Evolutionary conservation across 768 basidiomycete species (phyloP).

Genomic region (Baorangia bicolor): DNA sequence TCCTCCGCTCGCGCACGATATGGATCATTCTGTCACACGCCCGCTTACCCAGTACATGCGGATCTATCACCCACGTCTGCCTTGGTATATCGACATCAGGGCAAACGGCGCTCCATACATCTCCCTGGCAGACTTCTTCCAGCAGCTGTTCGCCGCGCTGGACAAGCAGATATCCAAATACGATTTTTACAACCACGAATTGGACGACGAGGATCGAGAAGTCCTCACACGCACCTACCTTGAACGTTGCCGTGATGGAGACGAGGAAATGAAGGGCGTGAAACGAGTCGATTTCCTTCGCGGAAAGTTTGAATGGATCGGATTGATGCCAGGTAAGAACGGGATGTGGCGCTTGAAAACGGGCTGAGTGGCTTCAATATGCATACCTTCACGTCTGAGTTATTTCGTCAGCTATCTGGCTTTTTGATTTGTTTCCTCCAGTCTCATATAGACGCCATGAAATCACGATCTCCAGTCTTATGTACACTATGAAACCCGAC

Average conservation of each 20-base stretch:
- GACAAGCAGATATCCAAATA: slow-evolving; percentile 43
- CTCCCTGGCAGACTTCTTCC: slow-evolving; percentile 55
- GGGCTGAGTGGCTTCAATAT: slow-evolving; percentile 19
- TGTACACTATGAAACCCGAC: slow-evolving; percentile 8
- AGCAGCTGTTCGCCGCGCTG: slow-evolving; percentile 44
- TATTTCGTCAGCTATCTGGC: background rate
- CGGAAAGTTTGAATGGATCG: slow-evolving; percentile 49
- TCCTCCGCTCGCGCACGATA: slow-evolving; percentile 45
- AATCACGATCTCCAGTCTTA: background rate
- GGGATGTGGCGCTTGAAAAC: slow-evolving; percentile 71
- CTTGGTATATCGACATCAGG: slow-evolving; percentile 67
- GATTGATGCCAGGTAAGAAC: slow-evolving; percentile 50
- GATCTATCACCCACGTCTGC: slow-evolving; percentile 53
- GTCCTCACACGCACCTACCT: slow-evolving; percentile 46
- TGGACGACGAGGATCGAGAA: slow-evolving; percentile 46
- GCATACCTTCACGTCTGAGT: background rate
- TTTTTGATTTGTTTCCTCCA: background rate
- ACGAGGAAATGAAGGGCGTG: slow-evolving; percentile 44
- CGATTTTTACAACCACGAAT: slow-evolving; percentile 60
- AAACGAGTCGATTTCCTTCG: slow-evolving; percentile 62
- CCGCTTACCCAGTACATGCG: slow-evolving; percentile 53
- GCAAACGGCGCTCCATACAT: slow-evolving; percentile 48
- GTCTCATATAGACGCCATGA: background rate
- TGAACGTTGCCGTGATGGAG: slow-evolving; percentile 39
- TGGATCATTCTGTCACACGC: slow-evolving; percentile 52